Base-by-base conservation (phyloP, 129 eudicot genomes). In the Helichrysum umbraculigerum region DNA sequence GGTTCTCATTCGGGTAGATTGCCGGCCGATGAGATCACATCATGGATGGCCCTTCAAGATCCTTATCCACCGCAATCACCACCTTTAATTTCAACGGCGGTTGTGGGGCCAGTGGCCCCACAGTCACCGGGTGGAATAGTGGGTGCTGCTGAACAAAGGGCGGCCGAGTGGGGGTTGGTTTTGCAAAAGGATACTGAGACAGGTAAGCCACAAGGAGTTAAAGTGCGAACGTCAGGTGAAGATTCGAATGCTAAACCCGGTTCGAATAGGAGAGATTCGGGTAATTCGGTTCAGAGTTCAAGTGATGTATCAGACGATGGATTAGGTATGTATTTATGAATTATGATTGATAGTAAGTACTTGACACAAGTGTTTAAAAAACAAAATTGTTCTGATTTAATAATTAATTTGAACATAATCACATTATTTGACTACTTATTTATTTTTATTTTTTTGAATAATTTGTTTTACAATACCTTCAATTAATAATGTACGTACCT, bases 111-210 rank as follows among this genome's bases (percentile, higher is more conserved):
- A 8, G 63, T 74, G 51, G 76, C 81, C 17, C 62, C 70, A 22
- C 56, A 35, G 30, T 67, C 81, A 9, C 81, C 78, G 3, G 73
- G 81, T 1, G 88, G 91, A 1, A 88, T 84, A 61, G 71, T 84
- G 21, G 89, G 87, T 4, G 86, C 89, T 14, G 98, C 98, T 0
- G 96, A 87, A 16, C 88, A 94, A 59, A 84, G 98, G 78, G 98
- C 98, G 30, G 98, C 98, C 2, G 98, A 94, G 93, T 94, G 98
- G 98, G 98, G 98, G 0, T 33, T 94, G 73, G 96, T 94, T 65
- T 68, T 94, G 81, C 85, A 91, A 82, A 94, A 96, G 0, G 90
- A 94, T 33, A 79, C 80, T 0, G 96, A 94, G 81, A 91, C 98
- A 4, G 98, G 98, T 19, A 88, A 86, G 75, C 85, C 78, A 0